phyloP scores from a whole-genome alignment of 1,284 basidiomycete species.

The Phylloboletellus chloephorus region DNA sequence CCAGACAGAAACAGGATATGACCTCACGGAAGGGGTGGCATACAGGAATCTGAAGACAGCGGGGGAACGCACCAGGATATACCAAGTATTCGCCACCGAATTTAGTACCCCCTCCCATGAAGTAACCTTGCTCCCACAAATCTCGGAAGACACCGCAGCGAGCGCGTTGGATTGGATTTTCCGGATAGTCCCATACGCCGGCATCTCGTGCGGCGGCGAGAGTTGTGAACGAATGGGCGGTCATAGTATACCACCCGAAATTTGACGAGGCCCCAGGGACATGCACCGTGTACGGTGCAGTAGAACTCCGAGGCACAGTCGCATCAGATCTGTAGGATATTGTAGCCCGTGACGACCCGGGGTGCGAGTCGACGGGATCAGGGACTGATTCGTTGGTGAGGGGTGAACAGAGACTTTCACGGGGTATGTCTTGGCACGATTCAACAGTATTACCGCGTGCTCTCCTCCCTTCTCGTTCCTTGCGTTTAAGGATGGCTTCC shows the following conservation, averaged over 20 bases:
- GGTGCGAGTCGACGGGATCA: constrained; percentile 3
- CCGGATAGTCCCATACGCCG: constrained; percentile 76
- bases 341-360: constrained; percentile 7
- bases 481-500: constrained; percentile 63
- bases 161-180: constrained; percentile 58
- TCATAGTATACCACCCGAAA: constrained; percentile 57
- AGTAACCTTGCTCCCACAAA: constrained; percentile 78
- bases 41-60: background rate
- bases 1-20: background rate
- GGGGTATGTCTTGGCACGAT: constrained; percentile 36
- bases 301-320: constrained; percentile 9
- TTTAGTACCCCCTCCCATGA: constrained; percentile 81
- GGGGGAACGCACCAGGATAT: constrained; percentile 74
- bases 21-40: background rate
- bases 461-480: constrained; percentile 52
- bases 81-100: constrained; percentile 96
- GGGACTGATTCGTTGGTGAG: constrained; percentile 10
- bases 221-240: constrained; percentile 43
- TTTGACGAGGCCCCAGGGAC: constrained; percentile 58
- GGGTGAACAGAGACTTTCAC: constrained; percentile 22
- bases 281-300: constrained; percentile 47
- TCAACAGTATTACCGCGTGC: constrained; percentile 8
- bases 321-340: constrained; percentile 3
- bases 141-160: constrained; percentile 76
- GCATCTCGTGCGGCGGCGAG: constrained; percentile 59